These are phyloP conservation scores for Pseudogymnoascus sp. DNA, from an alignment of 2,329 filamentous ascomycete genomes.

Conservation along the genomic window DNA sequence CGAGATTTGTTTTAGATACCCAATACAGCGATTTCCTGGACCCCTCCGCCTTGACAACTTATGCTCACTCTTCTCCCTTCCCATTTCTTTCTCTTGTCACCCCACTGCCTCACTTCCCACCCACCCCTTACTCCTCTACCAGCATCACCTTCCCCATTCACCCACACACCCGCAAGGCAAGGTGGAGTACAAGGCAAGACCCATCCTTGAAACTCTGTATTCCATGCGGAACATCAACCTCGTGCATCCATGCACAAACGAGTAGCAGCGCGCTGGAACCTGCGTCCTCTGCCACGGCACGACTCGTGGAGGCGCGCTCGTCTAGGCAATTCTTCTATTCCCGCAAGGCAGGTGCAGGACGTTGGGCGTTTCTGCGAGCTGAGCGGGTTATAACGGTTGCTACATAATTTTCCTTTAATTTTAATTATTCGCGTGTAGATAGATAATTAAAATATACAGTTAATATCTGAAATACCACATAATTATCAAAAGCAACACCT, in stretches of 20 bases:
- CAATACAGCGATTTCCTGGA: constrained; percentile 1
- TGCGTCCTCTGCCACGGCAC: neutral
- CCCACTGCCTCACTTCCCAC: neutral
- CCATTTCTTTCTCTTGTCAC: neutral
- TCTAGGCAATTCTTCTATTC: neutral
- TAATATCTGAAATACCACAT: no score
- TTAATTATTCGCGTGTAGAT: neutral
- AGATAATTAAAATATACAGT: neutral
- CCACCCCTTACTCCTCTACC: neutral
- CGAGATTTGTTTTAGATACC: constrained; percentile 1
- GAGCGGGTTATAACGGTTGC: neutral
- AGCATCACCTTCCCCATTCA: neutral
- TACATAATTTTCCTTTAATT: neutral
- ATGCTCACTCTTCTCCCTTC: neutral
- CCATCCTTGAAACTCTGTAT: constrained; percentile 68
- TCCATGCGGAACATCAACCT: constrained; percentile 57
- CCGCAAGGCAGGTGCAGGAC: neutral
- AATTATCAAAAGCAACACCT: no score
- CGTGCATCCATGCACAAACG: neutral
- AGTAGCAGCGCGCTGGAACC: neutral
- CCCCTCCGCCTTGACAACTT: neutral
- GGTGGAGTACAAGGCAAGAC: constrained; percentile 70
- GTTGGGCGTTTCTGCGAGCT: neutral
- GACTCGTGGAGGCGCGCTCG: neutral
- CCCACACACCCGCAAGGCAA: constrained; percentile 51